phyloP scores from a whole-genome alignment of 2,329 filamentous ascomycete genomes.

The Botrytis aclada region DNA sequence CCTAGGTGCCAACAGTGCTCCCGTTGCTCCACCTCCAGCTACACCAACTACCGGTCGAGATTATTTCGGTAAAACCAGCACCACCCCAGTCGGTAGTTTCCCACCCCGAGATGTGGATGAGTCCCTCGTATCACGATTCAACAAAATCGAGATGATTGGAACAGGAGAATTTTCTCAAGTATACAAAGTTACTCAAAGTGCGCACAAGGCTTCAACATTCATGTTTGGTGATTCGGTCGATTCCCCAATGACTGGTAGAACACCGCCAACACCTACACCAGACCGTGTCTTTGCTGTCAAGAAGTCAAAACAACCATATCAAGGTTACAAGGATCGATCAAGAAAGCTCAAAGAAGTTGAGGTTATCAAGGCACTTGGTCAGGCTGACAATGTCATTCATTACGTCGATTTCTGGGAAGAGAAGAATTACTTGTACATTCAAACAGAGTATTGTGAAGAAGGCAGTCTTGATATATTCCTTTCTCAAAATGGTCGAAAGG shows the following conservation, averaged over 20 bases:
- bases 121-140: constrained; percentile 71
- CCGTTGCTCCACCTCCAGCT: constrained; percentile 62
- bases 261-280: constrained; percentile 53
- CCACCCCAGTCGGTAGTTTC: constrained; percentile 67
- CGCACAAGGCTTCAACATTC: constrained; percentile 41
- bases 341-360: constrained; percentile 80
- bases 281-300: constrained; percentile 84
- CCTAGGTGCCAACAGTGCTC: constrained; percentile 39
- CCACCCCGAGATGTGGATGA: constrained; percentile 73
- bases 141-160: constrained; percentile 75
- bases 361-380: constrained; percentile 71
- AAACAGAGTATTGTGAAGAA: constrained; percentile 95
- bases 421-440: constrained; percentile 84
- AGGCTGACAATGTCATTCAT: constrained; percentile 80
- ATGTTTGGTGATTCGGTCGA: constrained; percentile 42
- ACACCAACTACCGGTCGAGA: constrained; percentile 70
- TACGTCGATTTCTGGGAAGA: constrained; percentile 87
- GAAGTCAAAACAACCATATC: constrained; percentile 79
- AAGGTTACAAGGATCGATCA: constrained; percentile 75
- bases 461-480: constrained; percentile 87
- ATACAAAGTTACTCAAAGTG: constrained; percentile 65
- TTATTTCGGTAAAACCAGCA: constrained; percentile 56
- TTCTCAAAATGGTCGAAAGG: constrained; percentile 75
- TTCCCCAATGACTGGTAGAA: constrained; percentile 47
- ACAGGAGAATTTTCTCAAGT: constrained; percentile 93